These are phyloP conservation scores for Hymenoscyphus fraxineus DNA, from an alignment of 2,329 filamentous ascomycete species.

Conservation along the genomic window DNA sequence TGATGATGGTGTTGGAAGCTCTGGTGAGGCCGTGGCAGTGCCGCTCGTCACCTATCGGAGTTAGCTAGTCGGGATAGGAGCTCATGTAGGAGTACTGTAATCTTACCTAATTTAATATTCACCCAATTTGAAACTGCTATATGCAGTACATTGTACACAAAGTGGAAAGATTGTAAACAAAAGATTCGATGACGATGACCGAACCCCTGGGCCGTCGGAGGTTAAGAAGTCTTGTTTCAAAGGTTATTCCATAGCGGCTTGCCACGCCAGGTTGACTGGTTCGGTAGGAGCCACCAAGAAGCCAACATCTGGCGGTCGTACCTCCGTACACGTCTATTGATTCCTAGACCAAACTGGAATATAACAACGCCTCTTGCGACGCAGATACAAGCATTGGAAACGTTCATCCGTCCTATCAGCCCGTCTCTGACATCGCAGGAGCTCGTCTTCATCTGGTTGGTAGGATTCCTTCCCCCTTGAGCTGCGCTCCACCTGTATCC, in stretches of 20 bases:
- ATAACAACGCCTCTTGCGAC: neutral
- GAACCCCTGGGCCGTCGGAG: neutral
- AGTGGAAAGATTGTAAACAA: too few relatives aligned
- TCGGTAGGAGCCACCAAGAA: neutral
- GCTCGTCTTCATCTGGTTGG: too few relatives aligned
- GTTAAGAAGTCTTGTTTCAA: neutral
- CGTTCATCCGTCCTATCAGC: neutral
- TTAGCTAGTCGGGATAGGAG: too few relatives aligned
- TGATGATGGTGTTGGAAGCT: too few relatives aligned
- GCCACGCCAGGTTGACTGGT: neutral
- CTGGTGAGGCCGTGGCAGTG: too few relatives aligned
- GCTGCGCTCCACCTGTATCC: neutral
- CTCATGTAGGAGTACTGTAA: too few relatives aligned
- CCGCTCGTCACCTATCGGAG: too few relatives aligned
- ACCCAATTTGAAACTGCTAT: too few relatives aligned
- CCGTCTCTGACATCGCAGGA: neutral
- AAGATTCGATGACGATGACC: neutral
- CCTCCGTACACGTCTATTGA: too few relatives aligned
- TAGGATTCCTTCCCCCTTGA: neutral
- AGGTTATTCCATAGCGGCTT: neutral
- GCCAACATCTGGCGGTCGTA: neutral
- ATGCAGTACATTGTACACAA: too few relatives aligned
- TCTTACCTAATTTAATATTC: too few relatives aligned
- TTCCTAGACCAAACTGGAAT: neutral
- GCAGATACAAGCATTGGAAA: neutral